Conservation (phyloP, 495 filamentous ascomycete species). For the Talaromyces liani region DNA sequence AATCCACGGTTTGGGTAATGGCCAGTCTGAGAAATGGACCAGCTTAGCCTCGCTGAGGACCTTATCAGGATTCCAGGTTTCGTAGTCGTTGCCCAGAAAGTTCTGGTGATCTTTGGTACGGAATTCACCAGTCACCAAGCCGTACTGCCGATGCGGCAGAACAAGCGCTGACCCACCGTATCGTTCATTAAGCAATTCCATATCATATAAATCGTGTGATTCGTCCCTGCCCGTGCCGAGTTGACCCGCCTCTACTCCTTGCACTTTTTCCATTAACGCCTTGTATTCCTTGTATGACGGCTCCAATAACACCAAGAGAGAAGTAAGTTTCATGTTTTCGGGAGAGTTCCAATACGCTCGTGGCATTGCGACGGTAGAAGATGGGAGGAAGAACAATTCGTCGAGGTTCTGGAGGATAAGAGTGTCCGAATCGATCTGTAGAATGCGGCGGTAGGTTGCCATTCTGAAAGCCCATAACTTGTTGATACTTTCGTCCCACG, state of each 20-base stretch:
- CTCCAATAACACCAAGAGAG: constrained; percentile 57
- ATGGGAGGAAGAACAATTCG: constrained; percentile 66
- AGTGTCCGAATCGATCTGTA: constrained; percentile 63
- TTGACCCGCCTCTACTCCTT: constrained; percentile 27
- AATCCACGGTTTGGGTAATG: constrained; percentile 73
- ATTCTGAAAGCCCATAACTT: constrained; percentile 68
- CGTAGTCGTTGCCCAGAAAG: constrained; percentile 56
- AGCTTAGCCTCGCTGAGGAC: constrained; percentile 62
- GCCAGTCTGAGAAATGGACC: constrained; percentile 78
- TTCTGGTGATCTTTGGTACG: constrained; percentile 48
- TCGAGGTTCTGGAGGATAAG: constrained; percentile 59
- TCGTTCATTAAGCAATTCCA: constrained; percentile 69
- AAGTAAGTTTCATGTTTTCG: constrained; percentile 44
- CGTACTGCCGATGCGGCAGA: constrained; percentile 68
- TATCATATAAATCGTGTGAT: constrained; percentile 42
- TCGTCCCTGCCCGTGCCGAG: constrained; percentile 22
- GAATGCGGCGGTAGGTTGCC: constrained; percentile 57
- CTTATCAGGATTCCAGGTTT: constrained; percentile 61
- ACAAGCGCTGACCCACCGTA: constrained; percentile 61
- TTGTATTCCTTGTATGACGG: constrained; percentile 50
- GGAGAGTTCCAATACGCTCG: constrained; percentile 65
- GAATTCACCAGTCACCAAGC: constrained; percentile 65
- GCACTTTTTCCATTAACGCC: constrained; percentile 37
- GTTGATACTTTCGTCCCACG: constrained; percentile 58
- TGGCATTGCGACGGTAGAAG: constrained; percentile 53